phyloP scores from a whole-genome alignment of 495 filamentous ascomycete genomes.

The Entonaema liquescens region DNA sequence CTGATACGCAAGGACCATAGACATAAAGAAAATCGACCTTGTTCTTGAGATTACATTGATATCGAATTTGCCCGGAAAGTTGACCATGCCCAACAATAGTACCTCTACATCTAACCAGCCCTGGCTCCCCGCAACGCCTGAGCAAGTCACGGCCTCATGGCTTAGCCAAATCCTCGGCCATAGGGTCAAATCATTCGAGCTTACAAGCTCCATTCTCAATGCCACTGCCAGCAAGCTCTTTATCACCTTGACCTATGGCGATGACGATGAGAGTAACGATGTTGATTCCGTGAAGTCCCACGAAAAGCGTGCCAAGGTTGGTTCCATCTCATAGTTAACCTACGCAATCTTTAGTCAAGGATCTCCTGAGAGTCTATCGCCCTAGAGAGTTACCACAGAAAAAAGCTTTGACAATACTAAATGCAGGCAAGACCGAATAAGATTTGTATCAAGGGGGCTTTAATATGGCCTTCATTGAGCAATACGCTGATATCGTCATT shows the following conservation, averaged over 20 bases:
- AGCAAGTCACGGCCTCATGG: conserved; percentile 37
- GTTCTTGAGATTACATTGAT: neutral
- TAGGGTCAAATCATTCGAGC: conserved; percentile 35
- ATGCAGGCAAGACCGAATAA: conserved; percentile 14
- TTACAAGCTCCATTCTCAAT: too few species aligned
- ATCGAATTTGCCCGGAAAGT: conserved; percentile 16
- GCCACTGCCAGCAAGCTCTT: too few species aligned
- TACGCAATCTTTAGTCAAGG: neutral
- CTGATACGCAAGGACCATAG: too few species aligned
- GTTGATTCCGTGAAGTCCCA: neutral
- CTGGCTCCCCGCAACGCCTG: conserved; percentile 15
- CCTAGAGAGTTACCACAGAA: neutral
- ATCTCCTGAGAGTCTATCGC: neutral
- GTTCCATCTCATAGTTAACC: neutral
- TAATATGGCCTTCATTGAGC: conserved; percentile 34
- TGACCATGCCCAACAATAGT: neutral
- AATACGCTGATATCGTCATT: conserved; percentile 16
- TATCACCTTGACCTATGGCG: conserved; percentile 39
- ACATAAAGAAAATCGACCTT: neutral
- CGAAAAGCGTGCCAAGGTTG: neutral
- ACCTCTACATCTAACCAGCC: neutral
- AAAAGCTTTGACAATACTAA: neutral
- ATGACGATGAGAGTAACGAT: too few species aligned
- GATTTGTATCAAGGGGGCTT: conserved; percentile 45
- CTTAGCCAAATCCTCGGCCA: conserved; percentile 33